Conservation (phyloP, 257 asterid species). For the Solanum bukasovii region DNA sequence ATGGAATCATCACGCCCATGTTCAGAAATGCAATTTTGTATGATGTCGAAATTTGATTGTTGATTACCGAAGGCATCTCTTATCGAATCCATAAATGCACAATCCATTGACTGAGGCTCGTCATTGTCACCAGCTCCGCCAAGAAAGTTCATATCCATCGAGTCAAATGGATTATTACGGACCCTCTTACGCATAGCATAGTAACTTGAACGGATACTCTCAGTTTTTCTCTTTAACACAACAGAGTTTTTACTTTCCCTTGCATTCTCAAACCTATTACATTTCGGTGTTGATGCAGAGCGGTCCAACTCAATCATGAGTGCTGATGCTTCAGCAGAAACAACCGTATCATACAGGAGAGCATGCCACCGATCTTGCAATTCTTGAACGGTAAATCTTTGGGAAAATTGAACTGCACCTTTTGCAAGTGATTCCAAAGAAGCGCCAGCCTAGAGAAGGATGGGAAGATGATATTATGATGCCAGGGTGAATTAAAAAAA, state of each 20-base stretch:
- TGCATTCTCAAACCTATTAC: constrained; percentile 17
- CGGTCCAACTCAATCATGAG: constrained; percentile 43
- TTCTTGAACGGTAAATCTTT: constrained; percentile 45
- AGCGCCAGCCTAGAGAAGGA: constrained; percentile 61
- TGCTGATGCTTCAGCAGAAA: constrained; percentile 47
- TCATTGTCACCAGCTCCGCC: constrained; percentile 12
- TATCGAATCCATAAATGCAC: constrained; percentile 13
- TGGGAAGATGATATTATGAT: neutral
- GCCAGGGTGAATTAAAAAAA: neutral
- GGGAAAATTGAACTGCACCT: constrained; percentile 79
- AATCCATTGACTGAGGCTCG: constrained; percentile 16
- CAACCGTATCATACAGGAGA: constrained; percentile 65
- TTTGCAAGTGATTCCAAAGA: constrained; percentile 80
- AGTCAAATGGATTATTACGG: constrained; percentile 26
- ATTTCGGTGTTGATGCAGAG: constrained; percentile 17
- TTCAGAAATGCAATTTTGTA: constrained; percentile 14
- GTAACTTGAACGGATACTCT: constrained; percentile 42
- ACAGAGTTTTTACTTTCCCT: constrained; percentile 19
- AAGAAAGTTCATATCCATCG: constrained; percentile 24
- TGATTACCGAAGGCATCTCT: constrained; percentile 23
- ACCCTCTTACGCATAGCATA: constrained; percentile 66
- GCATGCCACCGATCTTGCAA: constrained; percentile 70
- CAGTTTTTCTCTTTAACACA: constrained; percentile 47
- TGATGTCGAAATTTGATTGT: constrained; percentile 15
- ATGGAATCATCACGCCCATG: constrained; percentile 9